Percentiles rank a stretch among this genome's conserved stretches.
Conservation (phyloP, 768 basidiomycete species). For the Lentinula raphanica region DNA sequence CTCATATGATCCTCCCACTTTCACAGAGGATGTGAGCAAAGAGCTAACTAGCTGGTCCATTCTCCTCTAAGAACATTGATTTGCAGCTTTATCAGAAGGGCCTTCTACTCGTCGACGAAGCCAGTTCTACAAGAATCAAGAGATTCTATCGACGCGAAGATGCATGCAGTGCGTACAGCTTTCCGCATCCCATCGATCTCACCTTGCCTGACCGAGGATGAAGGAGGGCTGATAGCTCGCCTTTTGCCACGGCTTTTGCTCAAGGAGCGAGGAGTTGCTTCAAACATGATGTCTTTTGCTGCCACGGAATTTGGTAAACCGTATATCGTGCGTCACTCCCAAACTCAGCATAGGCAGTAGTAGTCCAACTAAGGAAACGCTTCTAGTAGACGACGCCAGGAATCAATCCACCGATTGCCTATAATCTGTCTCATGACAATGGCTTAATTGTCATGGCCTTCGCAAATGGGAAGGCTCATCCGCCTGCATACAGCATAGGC, state of each 20-base stretch:
- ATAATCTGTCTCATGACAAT: constrained; percentile 82
- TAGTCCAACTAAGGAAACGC: not conserved
- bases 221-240: constrained; percentile 76
- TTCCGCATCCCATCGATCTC: not conserved
- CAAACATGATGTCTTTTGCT: constrained; percentile 44
- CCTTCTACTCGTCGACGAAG: constrained; percentile 52
- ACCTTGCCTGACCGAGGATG: not conserved
- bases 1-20: constrained; percentile 32
- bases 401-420: constrained; percentile 56
- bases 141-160: constrained; percentile 70
- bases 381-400: constrained; percentile 38
- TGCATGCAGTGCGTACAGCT: constrained; percentile 55
- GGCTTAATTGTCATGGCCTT: constrained; percentile 65
- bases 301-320: constrained; percentile 68
- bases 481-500: constrained; percentile 60
- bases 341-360: not conserved
- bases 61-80: not conserved
- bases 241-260: constrained; percentile 65
- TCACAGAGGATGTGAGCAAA: constrained; percentile 26
- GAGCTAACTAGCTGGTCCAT: not conserved
- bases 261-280: constrained; percentile 48
- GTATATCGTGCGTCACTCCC: constrained; percentile 52
- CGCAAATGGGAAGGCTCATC: constrained; percentile 34
- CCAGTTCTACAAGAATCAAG: constrained; percentile 51
- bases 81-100: constrained; percentile 58